These are phyloP conservation scores for Ambrosia trifida DNA, from an alignment of 129 eudicot species.

Conservation along the genomic window DNA sequence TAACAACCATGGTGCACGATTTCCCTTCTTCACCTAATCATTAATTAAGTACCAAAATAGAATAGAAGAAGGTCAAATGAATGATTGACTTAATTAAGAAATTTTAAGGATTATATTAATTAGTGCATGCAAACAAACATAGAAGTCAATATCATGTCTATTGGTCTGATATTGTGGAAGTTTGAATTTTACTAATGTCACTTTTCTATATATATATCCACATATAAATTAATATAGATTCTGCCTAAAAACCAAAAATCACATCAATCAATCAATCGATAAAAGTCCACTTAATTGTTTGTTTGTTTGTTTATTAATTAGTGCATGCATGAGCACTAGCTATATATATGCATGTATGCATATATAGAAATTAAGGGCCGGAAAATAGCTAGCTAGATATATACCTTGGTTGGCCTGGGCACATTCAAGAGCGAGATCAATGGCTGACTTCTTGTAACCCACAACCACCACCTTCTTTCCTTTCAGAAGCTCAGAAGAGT, in stretches of 20 bases:
- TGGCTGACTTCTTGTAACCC: constrained; percentile 95
- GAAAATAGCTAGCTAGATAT: too few relatives aligned
- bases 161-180: too few relatives aligned
- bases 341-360: too few relatives aligned
- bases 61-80: constrained; percentile 13
- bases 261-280: neutral
- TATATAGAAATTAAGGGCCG: too few relatives aligned
- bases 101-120: neutral
- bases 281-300: too few relatives aligned
- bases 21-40: constrained; percentile 67
- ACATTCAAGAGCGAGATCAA: constrained; percentile 93
- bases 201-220: neutral
- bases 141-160: neutral
- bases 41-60: neutral
- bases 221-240: neutral
- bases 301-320: too few relatives aligned
- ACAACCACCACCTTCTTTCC: constrained; percentile 86
- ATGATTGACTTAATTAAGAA: neutral
- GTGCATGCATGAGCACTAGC: too few relatives aligned
- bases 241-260: neutral
- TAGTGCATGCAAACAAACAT: neutral
- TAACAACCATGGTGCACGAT: constrained; percentile 81
- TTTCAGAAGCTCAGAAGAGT: constrained; percentile 49
- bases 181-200: too few relatives aligned
- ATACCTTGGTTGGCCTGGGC: constrained; percentile 93